A percentile compares a stretch with the other conserved stretches of the same genome.
phyloP scores from a whole-genome alignment of 2,329 filamentous ascomycete species.

The Diatrype stigma region DNA sequence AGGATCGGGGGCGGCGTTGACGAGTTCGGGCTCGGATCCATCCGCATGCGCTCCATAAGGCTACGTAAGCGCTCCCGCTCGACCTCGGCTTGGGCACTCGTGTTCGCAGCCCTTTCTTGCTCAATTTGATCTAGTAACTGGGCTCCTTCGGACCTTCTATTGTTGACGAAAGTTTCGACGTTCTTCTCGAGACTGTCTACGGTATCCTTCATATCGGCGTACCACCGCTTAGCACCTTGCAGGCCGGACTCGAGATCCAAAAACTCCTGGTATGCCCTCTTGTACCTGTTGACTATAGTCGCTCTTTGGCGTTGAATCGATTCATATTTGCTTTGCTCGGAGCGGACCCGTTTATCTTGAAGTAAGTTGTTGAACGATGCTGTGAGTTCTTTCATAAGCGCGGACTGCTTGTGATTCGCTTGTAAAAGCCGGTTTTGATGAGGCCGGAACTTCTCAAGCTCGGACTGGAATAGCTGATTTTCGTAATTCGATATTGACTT shows the following conservation, averaged over 20 bases:
- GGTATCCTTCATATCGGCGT: constrained; percentile 91
- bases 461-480: constrained; percentile 85
- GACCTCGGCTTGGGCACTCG: constrained; percentile 63
- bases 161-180: constrained; percentile 94
- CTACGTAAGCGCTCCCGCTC: constrained; percentile 82
- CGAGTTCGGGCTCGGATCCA: constrained; percentile 55
- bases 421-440: constrained; percentile 89
- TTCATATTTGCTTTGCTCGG: constrained; percentile 95
- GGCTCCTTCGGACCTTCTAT: constrained; percentile 83
- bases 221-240: constrained; percentile 86
- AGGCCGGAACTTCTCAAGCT: constrained; percentile 94
- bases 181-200: constrained; percentile 91
- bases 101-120: constrained; percentile 63
- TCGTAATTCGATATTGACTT: constrained; percentile 93
- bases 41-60: constrained; percentile 93
- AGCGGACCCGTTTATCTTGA: constrained; percentile 88
- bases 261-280: constrained; percentile 88
- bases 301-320: constrained; percentile 77
- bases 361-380: constrained; percentile 80
- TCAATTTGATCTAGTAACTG: constrained; percentile 88
- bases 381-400: constrained; percentile 92
- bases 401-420: constrained; percentile 91
- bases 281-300: constrained; percentile 79
- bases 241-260: constrained; percentile 83
- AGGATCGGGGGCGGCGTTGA: constrained; percentile 38